These are phyloP conservation scores for Hirsutella minnesotensis DNA, from an alignment of 2,329 filamentous ascomycete species.

Conservation along the genomic window DNA sequence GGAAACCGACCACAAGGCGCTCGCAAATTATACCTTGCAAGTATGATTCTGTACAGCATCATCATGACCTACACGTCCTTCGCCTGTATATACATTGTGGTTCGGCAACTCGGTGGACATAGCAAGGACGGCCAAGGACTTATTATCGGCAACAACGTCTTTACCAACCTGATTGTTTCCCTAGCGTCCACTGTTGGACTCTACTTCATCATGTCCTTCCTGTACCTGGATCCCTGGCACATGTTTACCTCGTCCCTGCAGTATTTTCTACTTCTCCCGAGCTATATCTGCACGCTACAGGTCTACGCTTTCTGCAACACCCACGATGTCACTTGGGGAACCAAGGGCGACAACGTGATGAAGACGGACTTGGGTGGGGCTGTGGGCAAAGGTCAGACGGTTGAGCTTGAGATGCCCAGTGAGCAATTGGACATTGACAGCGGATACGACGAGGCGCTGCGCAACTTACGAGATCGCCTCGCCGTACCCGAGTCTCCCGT, in stretches of 20 bases:
- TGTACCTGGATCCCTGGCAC: constrained; percentile 98
- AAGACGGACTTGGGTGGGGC: constrained; percentile 87
- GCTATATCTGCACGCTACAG: constrained; percentile 93
- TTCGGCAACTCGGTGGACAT: constrained; percentile 58
- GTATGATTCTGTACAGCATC: constrained; percentile 80
- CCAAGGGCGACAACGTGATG: constrained; percentile 93
- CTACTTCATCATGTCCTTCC: constrained; percentile 91
- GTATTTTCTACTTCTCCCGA: constrained; percentile 86
- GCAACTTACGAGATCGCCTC: constrained; percentile 86
- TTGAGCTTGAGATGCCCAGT: constrained; percentile 93
- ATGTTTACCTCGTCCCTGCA: constrained; percentile 88
- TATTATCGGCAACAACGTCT: constrained; percentile 70
- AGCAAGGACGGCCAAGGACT: constrained; percentile 29
- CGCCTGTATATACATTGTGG: constrained; percentile 76
- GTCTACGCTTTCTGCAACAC: constrained; percentile 99
- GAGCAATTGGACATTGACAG: constrained; percentile 98
- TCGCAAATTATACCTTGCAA: constrained; percentile 76
- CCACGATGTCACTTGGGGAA: constrained; percentile 97
- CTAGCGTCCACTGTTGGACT: constrained; percentile 81
- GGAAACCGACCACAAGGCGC: constrained; percentile 94
- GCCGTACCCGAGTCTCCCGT: constrained; percentile 55
- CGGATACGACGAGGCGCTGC: constrained; percentile 91
- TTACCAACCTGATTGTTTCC: constrained; percentile 89
- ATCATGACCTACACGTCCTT: constrained; percentile 97
- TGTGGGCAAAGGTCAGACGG: constrained; percentile 63